phyloP scores from a whole-genome alignment of 2,329 filamentous ascomycete genomes.

The Sordariomycetes sp. region DNA sequence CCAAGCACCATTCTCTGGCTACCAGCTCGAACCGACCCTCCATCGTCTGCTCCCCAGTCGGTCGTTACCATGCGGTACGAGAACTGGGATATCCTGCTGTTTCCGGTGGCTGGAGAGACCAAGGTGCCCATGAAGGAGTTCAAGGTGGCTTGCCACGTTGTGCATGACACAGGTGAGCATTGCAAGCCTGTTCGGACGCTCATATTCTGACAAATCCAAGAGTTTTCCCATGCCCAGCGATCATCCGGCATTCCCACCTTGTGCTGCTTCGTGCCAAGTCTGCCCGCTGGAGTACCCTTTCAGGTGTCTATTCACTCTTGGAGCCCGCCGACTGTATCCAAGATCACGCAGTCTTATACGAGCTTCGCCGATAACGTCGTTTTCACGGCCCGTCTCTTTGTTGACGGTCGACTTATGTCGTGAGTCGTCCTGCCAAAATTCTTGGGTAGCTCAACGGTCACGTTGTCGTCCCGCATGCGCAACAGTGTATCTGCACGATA shows the following conservation, averaged over 20 bases:
- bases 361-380: constrained; percentile 45
- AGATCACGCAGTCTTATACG: constrained; percentile 45
- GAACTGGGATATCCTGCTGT: constrained; percentile 79
- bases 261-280: constrained; percentile 62
- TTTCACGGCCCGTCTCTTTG: constrained; percentile 57
- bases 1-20: too few relatives aligned
- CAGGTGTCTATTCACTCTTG: constrained; percentile 69
- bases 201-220: too few relatives aligned
- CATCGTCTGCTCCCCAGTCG: too few relatives aligned
- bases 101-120: constrained; percentile 55
- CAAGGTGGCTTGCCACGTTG: constrained; percentile 65
- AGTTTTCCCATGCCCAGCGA: constrained; percentile 41
- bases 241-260: constrained; percentile 52
- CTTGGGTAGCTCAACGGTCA: too few relatives aligned
- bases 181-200: too few relatives aligned
- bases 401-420: constrained; percentile 59
- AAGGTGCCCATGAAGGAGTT: constrained; percentile 74
- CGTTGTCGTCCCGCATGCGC: too few relatives aligned
- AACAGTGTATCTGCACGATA: too few relatives aligned
- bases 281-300: constrained; percentile 49
- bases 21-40: too few relatives aligned
- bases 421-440: constrained; percentile 27
- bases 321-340: constrained; percentile 51
- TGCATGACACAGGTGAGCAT: constrained; percentile 40
- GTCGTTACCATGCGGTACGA: constrained; percentile 91